Percentiles rank a stretch among this genome's conserved stretches.
phyloP scores from a whole-genome alignment of 169 alveolate species.

The Cryptosporidium viatorum region DNA sequence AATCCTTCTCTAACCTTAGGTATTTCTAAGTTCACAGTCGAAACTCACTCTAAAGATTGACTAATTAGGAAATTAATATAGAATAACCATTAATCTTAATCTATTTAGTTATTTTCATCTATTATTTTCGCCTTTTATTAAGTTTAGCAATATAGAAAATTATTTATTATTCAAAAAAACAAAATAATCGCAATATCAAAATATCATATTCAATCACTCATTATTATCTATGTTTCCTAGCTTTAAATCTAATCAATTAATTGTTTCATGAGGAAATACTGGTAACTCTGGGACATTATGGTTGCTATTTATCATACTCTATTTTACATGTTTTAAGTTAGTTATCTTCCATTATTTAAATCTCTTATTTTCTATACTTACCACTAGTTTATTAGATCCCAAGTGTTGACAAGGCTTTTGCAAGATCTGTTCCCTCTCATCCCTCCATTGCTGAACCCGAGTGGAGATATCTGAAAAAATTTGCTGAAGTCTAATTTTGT shows the following conservation, averaged over 20 bases:
- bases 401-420: conserved; percentile 58
- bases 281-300: conserved; percentile 42
- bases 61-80: neutral
- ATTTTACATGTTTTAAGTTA: neutral
- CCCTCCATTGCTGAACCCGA: conserved; percentile 71
- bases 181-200: neutral
- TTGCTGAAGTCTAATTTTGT: conserved; percentile 69
- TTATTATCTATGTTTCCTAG: conserved; percentile 1
- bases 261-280: conserved; percentile 19
- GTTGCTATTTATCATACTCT: conserved; percentile 32
- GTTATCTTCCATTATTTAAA: neutral
- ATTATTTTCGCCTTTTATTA: neutral
- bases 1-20: conserved; percentile 59
- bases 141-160: neutral
- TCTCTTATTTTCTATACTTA: neutral
- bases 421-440: conserved; percentile 45
- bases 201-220: neutral
- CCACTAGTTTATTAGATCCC: conserved; percentile 59
- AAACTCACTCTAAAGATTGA: neutral
- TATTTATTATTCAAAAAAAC: neutral
- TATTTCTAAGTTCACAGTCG: conserved; percentile 13
- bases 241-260: conserved; percentile 27
- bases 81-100: neutral
- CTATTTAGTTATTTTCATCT: neutral
- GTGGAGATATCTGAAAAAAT: conserved; percentile 57